phyloP scores from a whole-genome alignment of 306 rosid genomes.

The Hippophae gyantsensis region DNA sequence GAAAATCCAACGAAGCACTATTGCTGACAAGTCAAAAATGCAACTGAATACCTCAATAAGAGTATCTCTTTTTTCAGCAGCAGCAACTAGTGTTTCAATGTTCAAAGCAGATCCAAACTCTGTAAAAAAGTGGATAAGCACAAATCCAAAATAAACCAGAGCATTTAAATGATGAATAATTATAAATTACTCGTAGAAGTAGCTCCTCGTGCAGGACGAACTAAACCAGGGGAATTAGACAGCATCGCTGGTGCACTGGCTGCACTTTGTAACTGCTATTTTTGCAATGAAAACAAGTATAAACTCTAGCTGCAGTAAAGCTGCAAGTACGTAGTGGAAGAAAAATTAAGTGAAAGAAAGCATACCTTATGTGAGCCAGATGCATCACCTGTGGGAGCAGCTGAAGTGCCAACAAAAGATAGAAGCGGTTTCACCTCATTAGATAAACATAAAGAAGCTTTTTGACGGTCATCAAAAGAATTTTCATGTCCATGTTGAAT shows the following conservation, averaged over 20 bases:
- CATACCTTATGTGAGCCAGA: constrained; percentile 56
- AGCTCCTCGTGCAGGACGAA: constrained; percentile 63
- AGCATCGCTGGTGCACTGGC: constrained; percentile 39
- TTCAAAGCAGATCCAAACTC: constrained; percentile 98
- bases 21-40: background rate
- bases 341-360: background rate
- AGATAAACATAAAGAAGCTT: constrained; percentile 36
- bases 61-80: constrained; percentile 96
- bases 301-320: background rate
- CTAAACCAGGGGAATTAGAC: constrained; percentile 63
- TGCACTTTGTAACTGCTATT: constrained; percentile 49
- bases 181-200: constrained; percentile 60
- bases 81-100: constrained; percentile 90
- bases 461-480: constrained; percentile 60
- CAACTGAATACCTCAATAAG: constrained; percentile 64
- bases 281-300: background rate
- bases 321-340: constrained; percentile 1
- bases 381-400: constrained; percentile 38
- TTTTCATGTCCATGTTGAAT: constrained; percentile 76
- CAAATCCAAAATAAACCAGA: constrained; percentile 15
- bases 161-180: constrained; percentile 5
- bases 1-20: no score
- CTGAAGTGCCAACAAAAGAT: constrained; percentile 46
- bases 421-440: constrained; percentile 49
- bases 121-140: constrained; percentile 24